Evolutionary conservation across 116 monocot genomes (phyloP), one percentile per base, ranked within the genome.

Genomic region (Dioscorea cayenensis): DNA sequence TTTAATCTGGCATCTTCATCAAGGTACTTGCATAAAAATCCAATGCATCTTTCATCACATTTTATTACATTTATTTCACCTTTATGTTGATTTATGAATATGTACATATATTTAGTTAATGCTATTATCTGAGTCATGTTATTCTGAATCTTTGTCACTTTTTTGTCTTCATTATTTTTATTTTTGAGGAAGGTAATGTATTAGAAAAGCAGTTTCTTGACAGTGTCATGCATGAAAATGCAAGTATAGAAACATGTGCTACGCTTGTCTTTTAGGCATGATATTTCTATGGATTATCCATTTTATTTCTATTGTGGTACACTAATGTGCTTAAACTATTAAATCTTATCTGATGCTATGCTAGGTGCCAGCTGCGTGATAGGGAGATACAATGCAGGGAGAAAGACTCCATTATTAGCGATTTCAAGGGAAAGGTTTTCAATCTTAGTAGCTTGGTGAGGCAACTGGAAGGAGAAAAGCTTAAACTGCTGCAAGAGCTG

Each of bases 381-480:
- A 90, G 83, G 64, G 86, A 86, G 72, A 64, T 81, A 12, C 76
- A 10, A 18, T 84, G 82, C 71, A 77, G 77, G 66, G 97, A 97
- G 66, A 92, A 88, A 71, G 88, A 93, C 63, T 68, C 68, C 0
- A 1, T 67, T 9, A 84, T 92, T 37, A 81, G 66, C 43, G 92
- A 92, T 28, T 67, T 92, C 22, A 92, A 88, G 81, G 90, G 85
- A 73, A 92, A 97, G 67, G 71, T 92, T 22, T 77, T 88, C n/a
- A 75, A 58, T 8, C 84, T 92, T 12, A 92, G 52, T 68, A 67
- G 36, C 59, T 14, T 73, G 28, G 61, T 83, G 36, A 84, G 81
- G 68, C 82, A 88, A 60, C 73, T 88, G 20, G 93, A 97, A 81
- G 70, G 73, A 50, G 66, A 90, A 58, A 60, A 75, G 50, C 58